Percentiles rank a stretch among this genome's conserved stretches.
These are phyloP conservation scores for Geotrichum australiense DNA, from an alignment of 1,139 yeast genomes.

Conservation along the genomic window DNA sequence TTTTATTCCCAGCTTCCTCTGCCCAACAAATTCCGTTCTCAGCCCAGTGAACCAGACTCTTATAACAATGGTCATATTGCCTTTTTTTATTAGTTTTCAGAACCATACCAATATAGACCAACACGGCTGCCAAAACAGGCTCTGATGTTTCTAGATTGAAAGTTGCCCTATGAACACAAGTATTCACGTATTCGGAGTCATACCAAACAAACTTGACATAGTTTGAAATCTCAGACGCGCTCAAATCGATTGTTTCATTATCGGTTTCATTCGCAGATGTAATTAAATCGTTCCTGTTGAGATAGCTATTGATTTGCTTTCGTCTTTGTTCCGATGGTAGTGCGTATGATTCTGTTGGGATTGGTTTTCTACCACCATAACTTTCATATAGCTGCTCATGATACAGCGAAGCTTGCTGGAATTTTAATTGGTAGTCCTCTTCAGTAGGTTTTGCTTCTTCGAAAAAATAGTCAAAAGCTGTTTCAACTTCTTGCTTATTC, in stretches of 20 bases:
- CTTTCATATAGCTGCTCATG: too few species aligned
- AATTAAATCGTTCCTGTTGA: too few species aligned
- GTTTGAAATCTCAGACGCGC: background rate
- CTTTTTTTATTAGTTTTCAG: slow-evolving; percentile 11
- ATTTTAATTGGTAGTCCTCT: too few species aligned
- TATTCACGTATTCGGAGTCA: slow-evolving; percentile 20
- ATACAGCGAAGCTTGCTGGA: too few species aligned
- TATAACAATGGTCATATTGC: slow-evolving; percentile 4
- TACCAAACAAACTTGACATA: slow-evolving; percentile 21
- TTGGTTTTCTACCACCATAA: background rate
- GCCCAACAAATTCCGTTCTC: slow-evolving; percentile 1
- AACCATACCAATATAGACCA: slow-evolving; percentile 38
- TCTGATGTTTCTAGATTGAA: slow-evolving; percentile 34
- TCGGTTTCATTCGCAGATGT: too few species aligned
- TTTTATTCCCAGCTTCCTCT: too few species aligned
- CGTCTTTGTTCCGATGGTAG: too few species aligned
- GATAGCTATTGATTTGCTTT: too few species aligned
- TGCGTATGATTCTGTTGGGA: background rate
- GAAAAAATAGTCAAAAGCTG: too few species aligned
- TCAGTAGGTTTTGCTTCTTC: too few species aligned
- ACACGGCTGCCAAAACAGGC: slow-evolving; percentile 33
- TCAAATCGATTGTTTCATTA: background rate
- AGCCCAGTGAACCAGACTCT: slow-evolving; percentile 14
- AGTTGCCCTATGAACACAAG: slow-evolving; percentile 37
- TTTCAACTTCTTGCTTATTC: too few species aligned